Evolutionary conservation across 768 basidiomycete species (phyloP).

Genomic region (Kwoniella heveanensis): DNA sequence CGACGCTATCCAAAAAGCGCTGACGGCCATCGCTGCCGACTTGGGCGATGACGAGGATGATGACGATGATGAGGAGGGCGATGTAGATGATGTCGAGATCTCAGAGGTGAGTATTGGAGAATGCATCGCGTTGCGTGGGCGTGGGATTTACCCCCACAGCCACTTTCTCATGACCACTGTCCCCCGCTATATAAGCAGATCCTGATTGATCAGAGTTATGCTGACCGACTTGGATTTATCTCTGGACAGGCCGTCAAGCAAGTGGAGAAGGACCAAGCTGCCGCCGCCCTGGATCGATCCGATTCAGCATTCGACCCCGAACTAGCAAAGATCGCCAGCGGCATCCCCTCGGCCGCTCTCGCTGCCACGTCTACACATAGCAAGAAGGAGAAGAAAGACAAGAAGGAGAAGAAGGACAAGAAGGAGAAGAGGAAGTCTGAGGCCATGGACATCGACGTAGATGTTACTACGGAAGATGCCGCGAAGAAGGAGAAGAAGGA

Average conservation of each 20-base stretch:
- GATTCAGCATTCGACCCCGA: slow-evolving; percentile 50
- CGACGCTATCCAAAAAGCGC: slow-evolving; percentile 85
- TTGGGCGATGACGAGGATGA: slow-evolving; percentile 49
- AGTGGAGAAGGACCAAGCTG: slow-evolving; percentile 49
- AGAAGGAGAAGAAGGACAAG: slow-evolving; percentile 50
- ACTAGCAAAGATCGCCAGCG: slow-evolving; percentile 47
- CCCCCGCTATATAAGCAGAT: too few species aligned
- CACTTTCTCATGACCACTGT: too few species aligned
- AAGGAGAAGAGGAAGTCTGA: slow-evolving; percentile 53
- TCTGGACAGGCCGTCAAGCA: slow-evolving; percentile 47
- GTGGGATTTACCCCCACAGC: background rate
- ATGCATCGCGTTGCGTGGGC: too few species aligned
- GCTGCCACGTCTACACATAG: slow-evolving; percentile 26
- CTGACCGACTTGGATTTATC: background rate
- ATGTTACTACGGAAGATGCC: slow-evolving; percentile 18
- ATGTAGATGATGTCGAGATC: slow-evolving; percentile 61
- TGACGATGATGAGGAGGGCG: slow-evolving; percentile 68
- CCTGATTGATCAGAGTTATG: background rate
- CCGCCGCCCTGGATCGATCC: slow-evolving; percentile 15
- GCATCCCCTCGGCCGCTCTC: slow-evolving; percentile 23
- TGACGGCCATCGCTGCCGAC: slow-evolving; percentile 65
- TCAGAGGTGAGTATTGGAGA: slow-evolving; percentile 48
- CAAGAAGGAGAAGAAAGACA: slow-evolving; percentile 45
- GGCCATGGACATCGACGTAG: slow-evolving; percentile 37
- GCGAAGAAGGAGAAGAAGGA: slow-evolving; percentile 34